Conservation (phyloP, 2,329 filamentous ascomycete genomes). For the Diaporthe eres region DNA sequence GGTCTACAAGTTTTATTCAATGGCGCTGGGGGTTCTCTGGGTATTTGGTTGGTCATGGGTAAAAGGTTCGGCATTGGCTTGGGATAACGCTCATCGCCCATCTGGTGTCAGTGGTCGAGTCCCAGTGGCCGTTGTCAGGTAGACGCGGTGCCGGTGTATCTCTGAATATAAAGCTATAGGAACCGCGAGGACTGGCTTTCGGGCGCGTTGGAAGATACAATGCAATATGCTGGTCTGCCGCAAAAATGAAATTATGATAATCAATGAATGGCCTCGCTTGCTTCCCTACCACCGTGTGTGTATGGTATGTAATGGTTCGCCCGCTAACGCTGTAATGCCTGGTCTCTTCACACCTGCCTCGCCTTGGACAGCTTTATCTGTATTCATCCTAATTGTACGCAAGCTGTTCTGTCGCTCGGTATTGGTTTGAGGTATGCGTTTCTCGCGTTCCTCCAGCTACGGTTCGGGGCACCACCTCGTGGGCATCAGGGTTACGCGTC, state of each 20-base stretch:
- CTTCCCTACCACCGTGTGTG: not conserved
- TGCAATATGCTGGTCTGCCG: conserved; percentile 5
- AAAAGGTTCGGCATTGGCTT: conserved; percentile 18
- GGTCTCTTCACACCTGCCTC: not conserved
- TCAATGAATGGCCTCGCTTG: not conserved
- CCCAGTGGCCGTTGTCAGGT: not conserved
- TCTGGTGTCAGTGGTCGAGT: conserved; percentile 11
- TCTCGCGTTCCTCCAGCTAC: not conserved
- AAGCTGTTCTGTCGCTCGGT: not conserved
- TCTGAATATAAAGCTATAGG: conserved; percentile 22
- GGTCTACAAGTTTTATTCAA: conserved; percentile 27
- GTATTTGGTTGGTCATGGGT: not conserved
- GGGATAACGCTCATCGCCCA: not conserved
- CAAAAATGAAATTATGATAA: conserved; percentile 32
- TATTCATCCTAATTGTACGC: not conserved
- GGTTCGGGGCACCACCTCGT: not conserved
- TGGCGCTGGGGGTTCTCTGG: conserved; percentile 24
- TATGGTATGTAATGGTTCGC: too few species aligned
- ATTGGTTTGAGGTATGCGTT: not conserved
- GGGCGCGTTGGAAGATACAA: not conserved
- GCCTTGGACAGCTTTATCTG: too few species aligned
- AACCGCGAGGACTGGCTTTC: conserved; percentile 25
- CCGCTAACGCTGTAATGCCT: too few species aligned
- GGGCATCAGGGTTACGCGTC: not conserved
- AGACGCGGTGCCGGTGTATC: not conserved